Percentiles rank a stretch among this genome's conserved stretches.
Evolutionary conservation across 176 grass and related monocot species (phyloP).

Genomic region (Musa itinerans): DNA sequence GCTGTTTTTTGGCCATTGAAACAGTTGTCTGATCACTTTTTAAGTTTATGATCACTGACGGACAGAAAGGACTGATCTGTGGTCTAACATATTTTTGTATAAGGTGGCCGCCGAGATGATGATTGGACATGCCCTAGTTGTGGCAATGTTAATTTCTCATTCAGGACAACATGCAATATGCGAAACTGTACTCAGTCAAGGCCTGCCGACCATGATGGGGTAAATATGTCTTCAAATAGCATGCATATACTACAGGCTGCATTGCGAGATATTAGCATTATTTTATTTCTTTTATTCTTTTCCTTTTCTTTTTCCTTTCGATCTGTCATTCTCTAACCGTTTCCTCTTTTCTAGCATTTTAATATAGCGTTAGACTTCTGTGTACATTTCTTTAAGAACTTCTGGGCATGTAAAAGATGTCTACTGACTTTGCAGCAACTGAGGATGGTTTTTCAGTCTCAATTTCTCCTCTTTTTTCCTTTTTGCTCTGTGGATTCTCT

Average conservation of each 20-base stretch:
- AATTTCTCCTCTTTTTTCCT: background rate
- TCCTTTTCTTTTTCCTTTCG: no score
- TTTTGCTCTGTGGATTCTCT: background rate
- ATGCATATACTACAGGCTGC: no score
- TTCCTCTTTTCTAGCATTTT: no score
- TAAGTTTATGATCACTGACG: background rate
- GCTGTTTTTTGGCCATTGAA: background rate
- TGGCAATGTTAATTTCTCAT: constrained; percentile 76
- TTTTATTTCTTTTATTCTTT: no score
- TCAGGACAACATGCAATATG: constrained; percentile 91
- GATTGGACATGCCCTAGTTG: constrained; percentile 87
- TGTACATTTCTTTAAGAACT: background rate
- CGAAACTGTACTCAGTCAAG: constrained; percentile 73
- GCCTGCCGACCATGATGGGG: constrained; percentile 46
- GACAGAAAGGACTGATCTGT: background rate
- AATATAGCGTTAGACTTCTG: no score
- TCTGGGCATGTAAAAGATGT: background rate
- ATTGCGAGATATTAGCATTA: no score
- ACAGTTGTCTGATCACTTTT: background rate
- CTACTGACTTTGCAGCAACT: no score
- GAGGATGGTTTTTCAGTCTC: background rate
- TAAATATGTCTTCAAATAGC: background rate
- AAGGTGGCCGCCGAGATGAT: constrained; percentile 67
- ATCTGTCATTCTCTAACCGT: no score
- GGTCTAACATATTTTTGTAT: background rate